These are phyloP conservation scores for Acarospora socialis DNA, from an alignment of 2,329 filamentous ascomycete species.

Conservation along the genomic window DNA sequence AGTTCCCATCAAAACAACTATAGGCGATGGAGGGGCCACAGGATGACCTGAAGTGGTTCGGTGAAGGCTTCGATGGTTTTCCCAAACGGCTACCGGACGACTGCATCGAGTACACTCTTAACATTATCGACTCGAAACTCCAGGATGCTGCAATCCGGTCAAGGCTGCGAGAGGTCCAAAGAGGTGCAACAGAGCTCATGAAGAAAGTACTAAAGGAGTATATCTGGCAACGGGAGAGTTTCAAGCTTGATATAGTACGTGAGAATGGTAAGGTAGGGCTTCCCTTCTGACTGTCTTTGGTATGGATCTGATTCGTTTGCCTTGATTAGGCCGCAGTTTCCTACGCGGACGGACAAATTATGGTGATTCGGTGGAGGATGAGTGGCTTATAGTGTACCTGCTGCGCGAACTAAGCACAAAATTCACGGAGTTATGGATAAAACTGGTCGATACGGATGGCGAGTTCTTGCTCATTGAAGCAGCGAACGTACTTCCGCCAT, in stretches of 20 bases:
- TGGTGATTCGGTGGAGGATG: conserved; percentile 89
- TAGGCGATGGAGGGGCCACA: conserved; percentile 28
- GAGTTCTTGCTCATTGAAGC: conserved; percentile 93
- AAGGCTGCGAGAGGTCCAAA: conserved; percentile 58
- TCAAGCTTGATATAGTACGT: conserved; percentile 50
- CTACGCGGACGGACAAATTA: conserved; percentile 71
- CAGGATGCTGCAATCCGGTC: conserved; percentile 44
- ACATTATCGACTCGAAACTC: conserved; percentile 48
- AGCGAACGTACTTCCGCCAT: conserved; percentile 70
- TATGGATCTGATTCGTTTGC: too few relatives aligned
- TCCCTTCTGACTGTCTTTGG: too few relatives aligned
- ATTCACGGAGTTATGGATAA: conserved; percentile 64
- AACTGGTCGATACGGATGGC: conserved; percentile 75
- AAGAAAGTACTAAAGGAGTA: conserved; percentile 62
- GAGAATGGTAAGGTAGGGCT: conserved; percentile 40
- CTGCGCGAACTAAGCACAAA: conserved; percentile 64
- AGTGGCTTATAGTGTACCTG: conserved; percentile 91
- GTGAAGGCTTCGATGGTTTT: conserved; percentile 50
- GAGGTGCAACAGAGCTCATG: conserved; percentile 48
- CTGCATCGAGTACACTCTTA: conserved; percentile 71
- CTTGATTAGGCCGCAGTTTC: conserved; percentile 34
- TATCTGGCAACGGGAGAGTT: conserved; percentile 85
- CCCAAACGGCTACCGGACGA: conserved; percentile 64
- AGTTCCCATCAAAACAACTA: too few relatives aligned
- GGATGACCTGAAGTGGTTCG: conserved; percentile 51